These are phyloP conservation scores for Talaromyces sp. DNA, from an alignment of 2,329 filamentous ascomycete species.

Conservation along the genomic window DNA sequence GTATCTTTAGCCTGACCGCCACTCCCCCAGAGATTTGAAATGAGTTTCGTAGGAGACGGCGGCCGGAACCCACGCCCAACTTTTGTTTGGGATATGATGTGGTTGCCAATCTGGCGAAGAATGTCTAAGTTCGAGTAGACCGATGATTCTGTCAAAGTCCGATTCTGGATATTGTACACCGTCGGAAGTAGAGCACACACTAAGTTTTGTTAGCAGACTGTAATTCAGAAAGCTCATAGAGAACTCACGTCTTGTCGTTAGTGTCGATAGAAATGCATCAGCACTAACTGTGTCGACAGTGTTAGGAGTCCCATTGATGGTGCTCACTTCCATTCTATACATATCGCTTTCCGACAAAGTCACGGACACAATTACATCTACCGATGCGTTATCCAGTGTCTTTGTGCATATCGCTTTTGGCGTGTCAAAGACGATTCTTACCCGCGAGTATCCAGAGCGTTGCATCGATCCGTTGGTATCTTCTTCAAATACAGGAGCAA, in stretches of 20 bases:
- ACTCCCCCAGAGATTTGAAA: constrained; percentile 73
- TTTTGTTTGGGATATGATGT: constrained; percentile 59
- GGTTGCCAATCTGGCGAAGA: constrained; percentile 62
- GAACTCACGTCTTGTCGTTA: constrained; percentile 67
- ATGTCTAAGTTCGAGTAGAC: constrained; percentile 74
- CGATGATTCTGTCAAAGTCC: constrained; percentile 53
- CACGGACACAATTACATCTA: constrained; percentile 58
- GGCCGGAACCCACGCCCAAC: constrained; percentile 60
- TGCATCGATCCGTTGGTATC: constrained; percentile 42
- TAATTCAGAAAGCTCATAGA: constrained; percentile 1
- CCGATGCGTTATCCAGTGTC: constrained; percentile 29
- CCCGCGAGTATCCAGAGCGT: constrained; percentile 43
- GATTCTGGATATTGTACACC: constrained; percentile 58
- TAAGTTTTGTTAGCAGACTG: constrained; percentile 30
- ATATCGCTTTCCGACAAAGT: constrained; percentile 60
- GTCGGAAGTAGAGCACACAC: constrained; percentile 67
- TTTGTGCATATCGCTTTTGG: constrained; percentile 27
- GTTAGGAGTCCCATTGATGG: constrained; percentile 60
- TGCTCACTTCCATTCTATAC: constrained; percentile 55
- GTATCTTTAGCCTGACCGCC: constrained; percentile 44
- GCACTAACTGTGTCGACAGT: constrained; percentile 68
- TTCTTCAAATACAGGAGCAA: constrained; percentile 44
- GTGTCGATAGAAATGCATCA: constrained; percentile 67
- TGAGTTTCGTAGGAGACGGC: constrained; percentile 82
- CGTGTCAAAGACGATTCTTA: constrained; percentile 35